phyloP scores from a whole-genome alignment of 768 basidiomycete genomes.

The Roridomyces roridus region DNA sequence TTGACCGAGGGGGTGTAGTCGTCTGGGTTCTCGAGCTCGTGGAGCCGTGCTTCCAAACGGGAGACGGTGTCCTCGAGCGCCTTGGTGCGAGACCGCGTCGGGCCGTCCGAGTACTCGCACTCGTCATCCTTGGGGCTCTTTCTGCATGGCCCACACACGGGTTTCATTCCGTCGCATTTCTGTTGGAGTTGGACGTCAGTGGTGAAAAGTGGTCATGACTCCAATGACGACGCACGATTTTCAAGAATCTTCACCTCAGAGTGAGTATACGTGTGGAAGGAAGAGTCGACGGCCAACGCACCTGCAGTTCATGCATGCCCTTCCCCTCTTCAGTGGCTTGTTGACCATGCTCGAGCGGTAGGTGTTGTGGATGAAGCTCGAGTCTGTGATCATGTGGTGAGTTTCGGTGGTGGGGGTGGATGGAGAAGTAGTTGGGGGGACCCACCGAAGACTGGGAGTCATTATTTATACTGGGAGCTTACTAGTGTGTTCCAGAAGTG shows the following conservation, averaged over 20 bases:
- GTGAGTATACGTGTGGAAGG: too few species aligned
- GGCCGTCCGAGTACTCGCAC: conserved; percentile 75
- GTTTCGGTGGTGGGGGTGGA: too few species aligned
- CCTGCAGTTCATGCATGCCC: conserved; percentile 63
- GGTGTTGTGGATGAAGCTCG: conserved; percentile 24
- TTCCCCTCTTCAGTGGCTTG: conserved; percentile 54
- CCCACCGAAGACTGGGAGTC: too few species aligned
- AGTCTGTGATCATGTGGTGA: conserved; percentile 45
- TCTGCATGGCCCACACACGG: conserved; percentile 68
- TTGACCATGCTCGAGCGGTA: conserved; percentile 38
- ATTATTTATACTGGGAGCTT: too few species aligned
- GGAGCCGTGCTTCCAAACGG: conserved; percentile 43
- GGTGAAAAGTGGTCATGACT: neutral
- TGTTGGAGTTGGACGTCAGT: conserved; percentile 27
- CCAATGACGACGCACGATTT: conserved; percentile 46
- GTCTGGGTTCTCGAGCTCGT: conserved; percentile 42
- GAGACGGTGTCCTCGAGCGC: conserved; percentile 48
- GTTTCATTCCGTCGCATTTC: conserved; percentile 74
- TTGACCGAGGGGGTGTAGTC: conserved; percentile 23
- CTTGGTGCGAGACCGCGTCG: conserved; percentile 11
- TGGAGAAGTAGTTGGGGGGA: too few species aligned
- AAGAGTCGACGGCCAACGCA: too few species aligned
- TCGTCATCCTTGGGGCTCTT: conserved; percentile 65
- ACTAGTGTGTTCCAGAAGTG: too few species aligned
- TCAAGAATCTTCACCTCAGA: conserved; percentile 45